These are phyloP conservation scores for Candida albicans DNA, from an alignment of 1,139 yeast species.

Conservation along the genomic window DNA sequence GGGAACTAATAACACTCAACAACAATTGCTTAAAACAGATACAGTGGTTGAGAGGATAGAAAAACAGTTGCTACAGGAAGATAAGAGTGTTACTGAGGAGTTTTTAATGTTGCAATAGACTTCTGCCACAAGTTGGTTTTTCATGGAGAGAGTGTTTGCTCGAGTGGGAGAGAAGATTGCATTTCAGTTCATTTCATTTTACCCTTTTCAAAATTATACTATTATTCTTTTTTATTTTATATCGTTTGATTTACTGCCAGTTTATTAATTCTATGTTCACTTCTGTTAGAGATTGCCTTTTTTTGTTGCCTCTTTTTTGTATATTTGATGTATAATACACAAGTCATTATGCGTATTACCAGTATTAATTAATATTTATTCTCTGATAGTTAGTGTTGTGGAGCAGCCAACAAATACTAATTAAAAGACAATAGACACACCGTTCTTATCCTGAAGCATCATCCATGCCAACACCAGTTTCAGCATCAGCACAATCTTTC, in stretches of 20 bases:
- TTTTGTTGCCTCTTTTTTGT: neutral
- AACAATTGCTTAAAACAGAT: neutral
- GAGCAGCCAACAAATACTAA: no score
- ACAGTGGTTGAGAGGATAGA: constrained; percentile 2
- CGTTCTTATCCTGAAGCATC: no score
- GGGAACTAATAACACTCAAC: neutral
- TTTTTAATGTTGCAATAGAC: neutral
- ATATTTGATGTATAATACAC: neutral
- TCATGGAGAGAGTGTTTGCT: no score
- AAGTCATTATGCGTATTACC: no score
- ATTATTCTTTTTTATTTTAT: no score
- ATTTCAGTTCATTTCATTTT: constrained; percentile 1
- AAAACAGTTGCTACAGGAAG: constrained; percentile 1
- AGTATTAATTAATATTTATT: no score
- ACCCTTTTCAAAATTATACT: neutral
- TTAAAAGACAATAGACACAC: no score
- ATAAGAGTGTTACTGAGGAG: neutral
- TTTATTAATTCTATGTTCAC: neutral
- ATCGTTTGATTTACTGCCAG: neutral
- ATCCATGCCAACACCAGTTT: neutral
- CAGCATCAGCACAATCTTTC: constrained; percentile 5
- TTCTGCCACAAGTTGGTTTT: no score
- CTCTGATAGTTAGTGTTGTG: no score
- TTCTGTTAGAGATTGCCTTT: neutral
- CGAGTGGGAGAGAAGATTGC: neutral